Conservation (phyloP, 2,329 filamentous ascomycete genomes). For the Monosporascus sp. region DNA sequence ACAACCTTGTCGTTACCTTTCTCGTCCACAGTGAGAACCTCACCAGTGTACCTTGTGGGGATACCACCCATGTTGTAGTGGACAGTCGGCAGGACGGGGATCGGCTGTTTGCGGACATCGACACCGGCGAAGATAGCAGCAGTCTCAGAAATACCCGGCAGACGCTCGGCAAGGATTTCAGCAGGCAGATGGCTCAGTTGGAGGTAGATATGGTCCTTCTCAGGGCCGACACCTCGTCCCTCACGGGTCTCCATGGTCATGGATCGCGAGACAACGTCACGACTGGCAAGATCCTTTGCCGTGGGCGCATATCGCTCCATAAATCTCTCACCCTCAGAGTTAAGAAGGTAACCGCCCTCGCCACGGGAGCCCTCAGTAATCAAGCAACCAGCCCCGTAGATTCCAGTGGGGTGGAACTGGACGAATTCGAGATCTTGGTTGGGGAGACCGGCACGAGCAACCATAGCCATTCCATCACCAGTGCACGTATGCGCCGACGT, state of each 20-base stretch:
- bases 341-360: constrained; percentile 95
- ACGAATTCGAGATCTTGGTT: constrained; percentile 99
- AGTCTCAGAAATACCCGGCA: constrained; percentile 97
- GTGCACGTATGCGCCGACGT: constrained; percentile 98
- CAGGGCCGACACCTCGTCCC: constrained; percentile 90
- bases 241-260: constrained; percentile 99
- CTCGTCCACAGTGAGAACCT: constrained; percentile 85
- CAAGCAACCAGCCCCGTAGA: constrained; percentile 95
- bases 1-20: constrained; percentile 88
- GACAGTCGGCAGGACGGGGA: constrained; percentile 91
- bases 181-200: constrained; percentile 93
- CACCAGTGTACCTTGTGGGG: constrained; percentile 92
- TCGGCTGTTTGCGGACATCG: constrained; percentile 94
- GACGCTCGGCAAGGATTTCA: constrained; percentile 89
- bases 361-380: constrained; percentile 97
- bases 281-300: constrained; percentile 93
- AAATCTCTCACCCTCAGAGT: constrained; percentile 97
- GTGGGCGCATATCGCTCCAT: constrained; percentile 99
- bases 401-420: constrained; percentile 98
- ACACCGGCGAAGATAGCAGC: constrained; percentile 96
- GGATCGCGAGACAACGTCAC: constrained; percentile 93
- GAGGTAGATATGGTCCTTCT: constrained; percentile 98
- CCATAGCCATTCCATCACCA: constrained; percentile 99
- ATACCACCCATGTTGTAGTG: constrained; percentile 99
- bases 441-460: constrained; percentile 91